phyloP scores from a whole-genome alignment of 345 rosid species.

The Salix brachista region DNA sequence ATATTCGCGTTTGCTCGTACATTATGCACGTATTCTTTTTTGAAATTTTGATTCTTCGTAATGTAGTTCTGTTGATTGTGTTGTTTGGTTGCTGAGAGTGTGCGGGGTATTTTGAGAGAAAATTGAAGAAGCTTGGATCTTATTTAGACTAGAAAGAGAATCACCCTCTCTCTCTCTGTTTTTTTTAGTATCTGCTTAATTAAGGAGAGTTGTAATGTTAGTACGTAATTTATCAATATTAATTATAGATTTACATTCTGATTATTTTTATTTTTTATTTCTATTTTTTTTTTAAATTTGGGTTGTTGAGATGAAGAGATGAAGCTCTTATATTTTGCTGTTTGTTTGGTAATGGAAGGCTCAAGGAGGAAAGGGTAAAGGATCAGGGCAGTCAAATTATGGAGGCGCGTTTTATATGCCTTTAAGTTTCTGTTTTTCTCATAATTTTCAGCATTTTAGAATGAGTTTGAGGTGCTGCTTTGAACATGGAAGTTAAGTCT shows the following conservation, averaged over 20 bases:
- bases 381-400: conserved; percentile 43
- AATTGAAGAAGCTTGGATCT: neutral
- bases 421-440: conserved; percentile 17
- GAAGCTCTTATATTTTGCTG: neutral
- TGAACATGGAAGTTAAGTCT: neutral
- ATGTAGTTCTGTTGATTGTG: neutral
- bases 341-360: conserved; percentile 35
- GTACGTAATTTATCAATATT: neutral
- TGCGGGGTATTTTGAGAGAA: neutral
- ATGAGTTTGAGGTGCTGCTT: neutral
- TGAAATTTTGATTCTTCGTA: neutral
- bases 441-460: neutral
- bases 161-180: neutral
- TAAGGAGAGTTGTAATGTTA: too few relatives aligned
- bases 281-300: neutral
- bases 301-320: neutral
- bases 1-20: neutral
- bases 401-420: conserved; percentile 57
- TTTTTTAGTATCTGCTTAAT: neutral
- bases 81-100: conserved; percentile 1
- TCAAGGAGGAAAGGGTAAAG: conserved; percentile 34
- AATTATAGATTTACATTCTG: too few relatives aligned
- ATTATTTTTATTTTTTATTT: too few relatives aligned
- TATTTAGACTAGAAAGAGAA: neutral
- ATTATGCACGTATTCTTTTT: neutral